Conservation (phyloP, 2,329 filamentous ascomycete species). For the Aspergillus pseudoterreus region DNA sequence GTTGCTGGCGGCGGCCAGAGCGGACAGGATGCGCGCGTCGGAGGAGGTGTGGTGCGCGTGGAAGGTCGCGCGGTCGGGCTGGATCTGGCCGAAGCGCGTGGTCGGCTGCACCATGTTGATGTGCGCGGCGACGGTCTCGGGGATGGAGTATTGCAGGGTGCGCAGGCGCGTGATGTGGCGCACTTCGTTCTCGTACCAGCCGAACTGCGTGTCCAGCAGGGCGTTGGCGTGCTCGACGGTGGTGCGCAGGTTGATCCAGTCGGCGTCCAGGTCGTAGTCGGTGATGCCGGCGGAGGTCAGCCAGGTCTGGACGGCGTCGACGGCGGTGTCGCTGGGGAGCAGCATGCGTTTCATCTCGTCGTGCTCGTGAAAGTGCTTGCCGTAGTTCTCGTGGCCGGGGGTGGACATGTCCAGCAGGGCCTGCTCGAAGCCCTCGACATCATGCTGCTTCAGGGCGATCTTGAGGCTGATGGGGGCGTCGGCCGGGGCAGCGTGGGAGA, state of each 20-base stretch:
- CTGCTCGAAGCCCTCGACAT: slow-evolving; percentile 40
- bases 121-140: slow-evolving; percentile 29
- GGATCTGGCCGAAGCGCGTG: slow-evolving; percentile 38
- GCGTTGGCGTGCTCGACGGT: slow-evolving; percentile 34
- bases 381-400: slow-evolving; percentile 46
- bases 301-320: slow-evolving; percentile 45
- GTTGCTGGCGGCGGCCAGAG: slow-evolving; percentile 12
- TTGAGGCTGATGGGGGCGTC: slow-evolving; percentile 29
- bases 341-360: slow-evolving; percentile 50
- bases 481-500: slow-evolving; percentile 22
- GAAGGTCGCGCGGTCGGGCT: slow-evolving; percentile 23
- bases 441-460: slow-evolving; percentile 35
- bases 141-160: slow-evolving; percentile 41
- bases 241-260: slow-evolving; percentile 37
- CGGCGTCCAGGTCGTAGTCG: slow-evolving; percentile 34
- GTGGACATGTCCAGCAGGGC: slow-evolving; percentile 49
- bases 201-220: slow-evolving; percentile 38
- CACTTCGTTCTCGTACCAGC: slow-evolving; percentile 32
- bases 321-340: slow-evolving; percentile 39
- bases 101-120: slow-evolving; percentile 42
- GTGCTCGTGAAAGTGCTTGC: slow-evolving; percentile 45
- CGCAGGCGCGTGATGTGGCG: slow-evolving; percentile 31
- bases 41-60: slow-evolving; percentile 18
- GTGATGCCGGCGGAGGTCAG: slow-evolving; percentile 38
- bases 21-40: slow-evolving; percentile 18